phyloP scores from a whole-genome alignment of 1,284 basidiomycete genomes.

The Mycena citricolor region DNA sequence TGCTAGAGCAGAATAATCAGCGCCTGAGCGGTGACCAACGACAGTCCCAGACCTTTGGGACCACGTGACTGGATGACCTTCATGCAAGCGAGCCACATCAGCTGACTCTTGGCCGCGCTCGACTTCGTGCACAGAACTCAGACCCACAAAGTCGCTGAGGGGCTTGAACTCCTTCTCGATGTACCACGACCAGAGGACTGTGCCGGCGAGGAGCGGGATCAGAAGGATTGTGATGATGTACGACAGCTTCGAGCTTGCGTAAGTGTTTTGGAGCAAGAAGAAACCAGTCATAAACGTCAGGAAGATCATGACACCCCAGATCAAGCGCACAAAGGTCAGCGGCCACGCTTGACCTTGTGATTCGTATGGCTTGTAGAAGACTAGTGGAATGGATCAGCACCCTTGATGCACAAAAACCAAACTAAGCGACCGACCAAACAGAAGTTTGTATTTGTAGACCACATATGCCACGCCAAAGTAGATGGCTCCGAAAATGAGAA shows the following conservation, averaged over 20 bases:
- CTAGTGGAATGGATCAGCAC: conserved; percentile 38
- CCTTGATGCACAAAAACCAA: too few species aligned
- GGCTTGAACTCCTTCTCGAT: conserved; percentile 73
- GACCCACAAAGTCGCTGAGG: conserved; percentile 77
- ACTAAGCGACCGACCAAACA: conserved; percentile 78
- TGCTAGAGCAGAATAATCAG: conserved; percentile 42
- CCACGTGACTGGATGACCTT: conserved; percentile 81
- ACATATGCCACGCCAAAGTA: conserved; percentile 94
- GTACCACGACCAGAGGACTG: conserved; percentile 80
- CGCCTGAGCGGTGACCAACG: background rate
- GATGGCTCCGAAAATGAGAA: conserved; percentile 90
- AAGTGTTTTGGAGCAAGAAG: conserved; percentile 82
- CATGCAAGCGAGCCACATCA: conserved; percentile 69
- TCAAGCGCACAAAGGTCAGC: conserved; percentile 82
- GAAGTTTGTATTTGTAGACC: conserved; percentile 96
- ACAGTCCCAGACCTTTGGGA: conserved; percentile 68
- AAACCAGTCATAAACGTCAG: conserved; percentile 92
- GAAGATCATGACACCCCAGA: conserved; percentile 88
- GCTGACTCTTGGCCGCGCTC: conserved; percentile 81
- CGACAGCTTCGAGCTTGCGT: conserved; percentile 76
- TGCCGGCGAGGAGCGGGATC: conserved; percentile 71
- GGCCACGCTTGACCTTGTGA: conserved; percentile 94
- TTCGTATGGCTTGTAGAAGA: conserved; percentile 94
- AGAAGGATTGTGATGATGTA: conserved; percentile 28
- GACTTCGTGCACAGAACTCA: conserved; percentile 87